phyloP scores from a whole-genome alignment of 179 eudicot species.

The Pouteria campechiana region DNA sequence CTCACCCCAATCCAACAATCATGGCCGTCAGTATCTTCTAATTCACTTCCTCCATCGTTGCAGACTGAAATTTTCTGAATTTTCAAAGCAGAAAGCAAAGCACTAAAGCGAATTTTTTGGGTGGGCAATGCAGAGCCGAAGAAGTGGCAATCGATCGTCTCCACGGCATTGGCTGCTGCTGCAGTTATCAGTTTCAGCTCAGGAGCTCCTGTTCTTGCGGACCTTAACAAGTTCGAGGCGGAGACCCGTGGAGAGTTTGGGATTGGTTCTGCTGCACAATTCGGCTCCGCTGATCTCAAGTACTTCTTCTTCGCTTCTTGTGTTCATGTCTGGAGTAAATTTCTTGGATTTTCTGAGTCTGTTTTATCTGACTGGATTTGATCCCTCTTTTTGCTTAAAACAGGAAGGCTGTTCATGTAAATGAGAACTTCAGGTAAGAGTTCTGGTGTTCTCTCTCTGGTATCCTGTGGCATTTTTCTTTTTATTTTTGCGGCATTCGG shows the following conservation, averaged over 20 bases:
- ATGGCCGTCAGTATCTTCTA: too few relatives aligned
- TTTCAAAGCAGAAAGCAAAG: too few relatives aligned
- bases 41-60: too few relatives aligned
- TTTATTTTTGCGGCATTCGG: constrained; percentile 5
- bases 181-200: constrained; percentile 49
- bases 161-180: constrained; percentile 58
- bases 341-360: neutral
- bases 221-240: constrained; percentile 81
- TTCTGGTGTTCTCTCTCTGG: neutral
- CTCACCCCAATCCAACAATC: too few relatives aligned
- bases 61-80: too few relatives aligned
- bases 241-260: constrained; percentile 88
- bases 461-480: neutral
- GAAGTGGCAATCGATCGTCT: constrained; percentile 40
- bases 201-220: constrained; percentile 57
- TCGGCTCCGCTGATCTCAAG: constrained; percentile 93
- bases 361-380: neutral
- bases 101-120: too few relatives aligned
- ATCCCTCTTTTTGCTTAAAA: constrained; percentile 5
- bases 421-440: constrained; percentile 84
- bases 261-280: constrained; percentile 96
- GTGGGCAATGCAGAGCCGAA: constrained; percentile 44
- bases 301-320: constrained; percentile 5
- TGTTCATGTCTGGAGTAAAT: neutral
- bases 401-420: constrained; percentile 84